Evolutionary conservation across 1,284 basidiomycete genomes (phyloP).

Genomic region (Pseudozyma sp.): DNA sequence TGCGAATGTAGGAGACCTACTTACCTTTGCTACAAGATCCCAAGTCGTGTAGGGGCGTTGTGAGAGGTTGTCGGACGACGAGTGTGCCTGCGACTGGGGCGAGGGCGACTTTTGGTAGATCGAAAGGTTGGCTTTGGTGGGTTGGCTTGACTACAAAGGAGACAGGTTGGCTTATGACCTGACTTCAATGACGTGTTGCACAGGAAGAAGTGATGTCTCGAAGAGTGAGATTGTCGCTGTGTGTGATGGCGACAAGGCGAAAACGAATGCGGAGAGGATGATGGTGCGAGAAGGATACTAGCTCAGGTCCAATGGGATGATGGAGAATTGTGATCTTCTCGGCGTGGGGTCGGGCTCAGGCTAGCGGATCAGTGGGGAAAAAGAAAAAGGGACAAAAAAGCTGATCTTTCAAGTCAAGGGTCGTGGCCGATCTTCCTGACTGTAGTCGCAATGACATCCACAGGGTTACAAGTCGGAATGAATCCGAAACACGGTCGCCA

Average conservation of each 20-base stretch:
- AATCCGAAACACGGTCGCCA: too few relatives aligned
- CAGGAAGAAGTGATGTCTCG: not conserved
- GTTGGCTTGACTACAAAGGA: slow-evolving; percentile 16
- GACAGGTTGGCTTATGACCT: slow-evolving; percentile 48
- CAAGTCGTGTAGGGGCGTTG: slow-evolving; percentile 10
- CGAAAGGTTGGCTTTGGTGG: slow-evolving; percentile 6
- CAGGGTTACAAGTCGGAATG: too few relatives aligned
- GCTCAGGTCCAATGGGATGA: not conserved
- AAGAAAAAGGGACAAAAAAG: too few relatives aligned
- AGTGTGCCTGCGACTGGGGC: slow-evolving; percentile 8
- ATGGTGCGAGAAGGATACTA: not conserved
- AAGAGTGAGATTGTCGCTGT: slow-evolving; percentile 9
- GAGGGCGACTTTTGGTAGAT: slow-evolving; percentile 32
- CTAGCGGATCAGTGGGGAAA: not conserved
- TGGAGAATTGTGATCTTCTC: slow-evolving; percentile 16
- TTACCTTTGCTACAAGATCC: slow-evolving; percentile 21
- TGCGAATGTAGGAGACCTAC: slow-evolving; percentile 4
- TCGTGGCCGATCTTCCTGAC: not conserved
- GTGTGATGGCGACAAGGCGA: slow-evolving; percentile 14
- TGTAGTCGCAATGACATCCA: too few relatives aligned
- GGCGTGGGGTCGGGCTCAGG: slow-evolving; percentile 10
- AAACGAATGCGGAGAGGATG: slow-evolving; percentile 20
- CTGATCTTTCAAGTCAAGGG: not conserved
- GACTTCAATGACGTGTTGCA: slow-evolving; percentile 17
- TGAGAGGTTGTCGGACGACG: slow-evolving; percentile 14